phyloP scores from a whole-genome alignment of 164 flowering plant genomes.

The Chloranthus sessilifolius region DNA sequence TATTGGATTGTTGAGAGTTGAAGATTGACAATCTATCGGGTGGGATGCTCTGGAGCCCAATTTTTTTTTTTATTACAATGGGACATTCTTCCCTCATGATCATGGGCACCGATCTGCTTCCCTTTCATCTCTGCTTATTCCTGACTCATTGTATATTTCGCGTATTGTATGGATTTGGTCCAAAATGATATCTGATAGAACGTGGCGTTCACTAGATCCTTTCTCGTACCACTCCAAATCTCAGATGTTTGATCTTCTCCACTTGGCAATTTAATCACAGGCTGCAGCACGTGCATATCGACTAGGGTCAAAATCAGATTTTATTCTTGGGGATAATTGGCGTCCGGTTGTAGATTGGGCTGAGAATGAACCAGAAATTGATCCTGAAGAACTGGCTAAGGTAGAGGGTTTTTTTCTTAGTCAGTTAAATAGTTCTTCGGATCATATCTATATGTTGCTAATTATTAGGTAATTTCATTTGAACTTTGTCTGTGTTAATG shows the following conservation, averaged over 20 bases:
- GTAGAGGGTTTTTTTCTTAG: conserved; percentile 12
- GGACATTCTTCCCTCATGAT: background rate
- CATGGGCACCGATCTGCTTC: conserved; percentile 6
- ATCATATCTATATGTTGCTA: too few relatives aligned
- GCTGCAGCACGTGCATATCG: conserved; percentile 41
- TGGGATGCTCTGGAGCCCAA: too few relatives aligned
- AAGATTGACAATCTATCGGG: background rate
- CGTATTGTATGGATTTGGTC: conserved; percentile 7
- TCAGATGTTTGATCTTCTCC: conserved; percentile 23
- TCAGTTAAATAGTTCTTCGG: too few relatives aligned
- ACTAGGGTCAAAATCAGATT: conserved; percentile 28
- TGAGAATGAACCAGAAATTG: conserved; percentile 29
- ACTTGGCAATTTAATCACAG: conserved; percentile 36
- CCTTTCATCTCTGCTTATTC: conserved; percentile 11
- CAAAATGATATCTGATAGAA: conserved; percentile 3
- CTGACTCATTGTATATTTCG: too few relatives aligned
- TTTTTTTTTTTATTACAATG: background rate
- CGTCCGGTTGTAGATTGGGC: conserved; percentile 46
- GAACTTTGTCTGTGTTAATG: background rate
- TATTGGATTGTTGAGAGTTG: background rate
- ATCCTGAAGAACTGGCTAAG: conserved; percentile 35
- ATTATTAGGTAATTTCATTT: background rate
- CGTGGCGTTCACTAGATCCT: conserved; percentile 14
- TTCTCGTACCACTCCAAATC: conserved; percentile 8
- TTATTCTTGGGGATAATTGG: conserved; percentile 29